Evolutionary conservation across 108 stramenopile species (phyloP), one percentile per base, ranked within the genome.

Genomic region (Craspedostauros australis): DNA sequence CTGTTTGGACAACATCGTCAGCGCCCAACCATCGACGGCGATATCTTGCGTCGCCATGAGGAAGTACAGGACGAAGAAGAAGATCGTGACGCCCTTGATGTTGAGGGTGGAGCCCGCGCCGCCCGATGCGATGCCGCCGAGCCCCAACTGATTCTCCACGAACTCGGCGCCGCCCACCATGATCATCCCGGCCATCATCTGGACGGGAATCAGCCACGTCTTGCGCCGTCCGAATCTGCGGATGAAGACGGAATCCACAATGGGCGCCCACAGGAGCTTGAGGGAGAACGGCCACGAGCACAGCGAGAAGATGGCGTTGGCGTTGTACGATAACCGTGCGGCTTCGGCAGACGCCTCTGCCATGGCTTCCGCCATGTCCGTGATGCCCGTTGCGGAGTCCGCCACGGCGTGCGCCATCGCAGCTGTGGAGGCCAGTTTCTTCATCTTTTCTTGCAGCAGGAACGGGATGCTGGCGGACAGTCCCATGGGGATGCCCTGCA

Each of bases 21-120:
- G 71, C 5, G 99, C 99, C 99, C 99, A 99, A 19, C 99, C 99
- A 72, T 99, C 99, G 5, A 99, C 97, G 23, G 99, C 99, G 57
- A 98, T 95, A 64, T 99, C 99, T 74, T 99, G 96, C 11, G 99
- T 99, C 9, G 99, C 99, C 91, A 97, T 96, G 21, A 98, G 77
- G 53, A 96, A 86, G 71, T 98, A 99, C 25, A 99, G 54, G 16
- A 73, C 58, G 55, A 98, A 91, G 80, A 99, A 99, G 66, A 92
- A 96, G 7, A 50, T 41, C 1, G 99, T 98, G 18, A 98, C 76
- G 34, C 80, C 80, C 54, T 56, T 47, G 12, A 94, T 82, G 55
- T 95, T 66, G 67, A 89, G 79, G 21, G 50, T 32, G n/a, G 24
- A 38, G 24, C n/a, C 52, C 19, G 26, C 40, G 2, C 19, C 39